These are phyloP conservation scores for Salix purpurea DNA, from an alignment of 345 rosid genomes.

Conservation along the genomic window DNA sequence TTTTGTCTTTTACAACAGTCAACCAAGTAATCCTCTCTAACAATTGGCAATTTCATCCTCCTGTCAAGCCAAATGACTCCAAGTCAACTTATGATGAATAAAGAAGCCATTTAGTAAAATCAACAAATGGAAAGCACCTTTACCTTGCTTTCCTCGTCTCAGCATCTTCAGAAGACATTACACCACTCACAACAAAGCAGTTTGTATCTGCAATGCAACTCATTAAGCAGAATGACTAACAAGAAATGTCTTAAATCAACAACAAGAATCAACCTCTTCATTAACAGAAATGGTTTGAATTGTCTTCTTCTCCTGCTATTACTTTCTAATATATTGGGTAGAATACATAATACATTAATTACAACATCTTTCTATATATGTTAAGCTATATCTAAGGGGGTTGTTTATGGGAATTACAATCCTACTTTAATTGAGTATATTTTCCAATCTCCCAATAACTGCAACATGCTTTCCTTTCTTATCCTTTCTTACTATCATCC, in stretches of 20 bases:
- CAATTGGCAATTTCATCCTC: conserved; percentile 81
- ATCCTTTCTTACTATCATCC: no score
- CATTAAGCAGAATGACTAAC: conserved; percentile 7
- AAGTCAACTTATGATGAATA: conserved; percentile 3
- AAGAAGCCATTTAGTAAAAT: conserved; percentile 11
- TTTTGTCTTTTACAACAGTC: conserved; percentile 72
- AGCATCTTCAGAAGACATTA: conserved; percentile 44
- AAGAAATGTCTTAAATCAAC: background rate
- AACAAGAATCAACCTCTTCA: background rate
- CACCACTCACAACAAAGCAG: conserved; percentile 75
- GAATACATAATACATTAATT: no score
- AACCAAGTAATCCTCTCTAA: conserved; percentile 78
- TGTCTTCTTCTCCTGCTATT: no score
- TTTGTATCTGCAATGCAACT: conserved; percentile 59
- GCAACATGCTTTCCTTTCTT: no score
- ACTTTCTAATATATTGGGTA: no score
- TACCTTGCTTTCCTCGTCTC: conserved; percentile 88
- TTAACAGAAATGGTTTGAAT: no score
- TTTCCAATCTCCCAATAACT: no score
- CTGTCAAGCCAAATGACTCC: conserved; percentile 38
- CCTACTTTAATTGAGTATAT: no score
- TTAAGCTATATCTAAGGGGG: no score
- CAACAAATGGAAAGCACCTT: conserved; percentile 13
- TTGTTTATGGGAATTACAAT: no score
- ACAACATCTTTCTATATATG: no score